Evolutionary conservation across 495 filamentous ascomycete genomes (phyloP).

Genomic region (Darksidea phi): DNA sequence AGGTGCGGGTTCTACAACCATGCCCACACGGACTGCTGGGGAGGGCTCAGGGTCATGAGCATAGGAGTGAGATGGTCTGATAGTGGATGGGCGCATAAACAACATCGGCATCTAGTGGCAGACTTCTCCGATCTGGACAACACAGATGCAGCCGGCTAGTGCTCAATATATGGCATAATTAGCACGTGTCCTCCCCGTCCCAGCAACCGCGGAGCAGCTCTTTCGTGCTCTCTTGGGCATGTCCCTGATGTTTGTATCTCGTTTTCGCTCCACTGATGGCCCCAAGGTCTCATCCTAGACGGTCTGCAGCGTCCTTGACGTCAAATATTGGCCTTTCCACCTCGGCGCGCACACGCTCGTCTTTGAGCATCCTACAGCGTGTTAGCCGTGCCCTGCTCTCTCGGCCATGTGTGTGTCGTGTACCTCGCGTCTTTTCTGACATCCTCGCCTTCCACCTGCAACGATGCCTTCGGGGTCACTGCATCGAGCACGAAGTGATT

Average conservation of each 20-base stretch:
- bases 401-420: slow-evolving; percentile 20
- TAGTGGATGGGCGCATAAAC: slow-evolving; percentile 8
- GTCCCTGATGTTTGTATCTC: not conserved
- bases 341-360: slow-evolving; percentile 72
- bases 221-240: too few species aligned
- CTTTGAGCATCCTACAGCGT: slow-evolving; percentile 77
- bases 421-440: slow-evolving; percentile 71
- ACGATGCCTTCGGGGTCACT: slow-evolving; percentile 69
- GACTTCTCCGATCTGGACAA: slow-evolving; percentile 27
- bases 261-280: too few species aligned
- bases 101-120: slow-evolving; percentile 34
- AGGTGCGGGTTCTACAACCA: slow-evolving; percentile 74
- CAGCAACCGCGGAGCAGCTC: too few species aligned
- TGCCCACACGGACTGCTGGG: slow-evolving; percentile 64
- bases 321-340: slow-evolving; percentile 64
- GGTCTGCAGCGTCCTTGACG: slow-evolving; percentile 67
- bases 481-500: slow-evolving; percentile 96
- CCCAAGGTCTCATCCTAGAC: slow-evolving; percentile 58
- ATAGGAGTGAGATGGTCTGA: not conserved
- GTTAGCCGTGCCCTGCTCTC: not conserved
- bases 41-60: slow-evolving; percentile 34
- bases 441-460: slow-evolving; percentile 89
- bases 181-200: not conserved
- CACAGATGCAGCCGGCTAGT: slow-evolving; percentile 6
- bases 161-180: slow-evolving; percentile 21